Base-by-base conservation (phyloP, 805 yeast genomes). In the Maudiozyma saulgeensis region DNA sequence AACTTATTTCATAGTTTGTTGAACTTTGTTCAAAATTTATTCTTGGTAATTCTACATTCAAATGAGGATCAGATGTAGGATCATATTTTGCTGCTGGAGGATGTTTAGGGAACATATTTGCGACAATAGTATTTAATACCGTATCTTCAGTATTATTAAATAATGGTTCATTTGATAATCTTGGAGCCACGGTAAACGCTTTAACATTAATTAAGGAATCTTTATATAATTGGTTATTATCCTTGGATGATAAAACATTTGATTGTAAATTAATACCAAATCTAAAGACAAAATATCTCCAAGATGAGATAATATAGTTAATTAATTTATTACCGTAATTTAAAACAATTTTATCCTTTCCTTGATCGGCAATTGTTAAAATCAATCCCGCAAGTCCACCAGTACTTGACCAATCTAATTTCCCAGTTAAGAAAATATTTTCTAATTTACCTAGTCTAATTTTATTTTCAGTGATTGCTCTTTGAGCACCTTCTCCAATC, bases 361-460 rank as follows among this genome's bases (percentile, higher is more conserved):
- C 89, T 56, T 87, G 85, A 56, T 88, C 96, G 49, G 87, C 81
- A 13, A 85, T 72, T 0, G 97, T 87, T 46, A 91, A 68, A 45
- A 91, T 78, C 58, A 87, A 68, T 0, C 99, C 99, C 0, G 98
- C 97, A 6, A 91, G 66, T 0, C 99, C 99, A n/a, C 95, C 87
- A 2, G 88, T 68, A n/a, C 82, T 74, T 6, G 75, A 64, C 96
- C 96, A 91, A 48, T 76, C 66, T 11, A 86, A 53, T n/a, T 70
- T 70, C 2, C 99, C 99, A 0, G 96, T 81, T 4, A 93, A 60
- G 58, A 87, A 90, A 4, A 91, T 69, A 37, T 80, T 78, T 44
- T 77, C 73, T 32, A 87, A 65, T 53, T 78, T 82, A 1, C 82
- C 73, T 13, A 85, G 66, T 43, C 75, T 73, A 25, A 82, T 62